Percentiles rank a stretch among this genome's conserved stretches.
phyloP scores from a whole-genome alignment of 371 early-diverging fungal species.

The Chytridiales sp. region DNA sequence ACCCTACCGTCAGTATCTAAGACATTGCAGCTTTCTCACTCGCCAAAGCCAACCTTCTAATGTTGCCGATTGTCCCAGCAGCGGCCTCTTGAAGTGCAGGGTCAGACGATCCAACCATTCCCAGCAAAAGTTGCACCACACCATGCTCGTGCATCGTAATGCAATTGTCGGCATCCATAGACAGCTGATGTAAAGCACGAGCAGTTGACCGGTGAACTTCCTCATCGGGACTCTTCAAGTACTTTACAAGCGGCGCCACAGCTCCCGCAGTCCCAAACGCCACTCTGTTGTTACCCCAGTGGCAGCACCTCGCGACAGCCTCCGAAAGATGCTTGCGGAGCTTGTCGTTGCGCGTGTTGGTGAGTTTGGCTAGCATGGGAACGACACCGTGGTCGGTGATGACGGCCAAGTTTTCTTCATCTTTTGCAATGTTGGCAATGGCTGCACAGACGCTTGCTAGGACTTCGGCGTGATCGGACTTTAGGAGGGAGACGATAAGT shows the following conservation, averaged over 20 bases:
- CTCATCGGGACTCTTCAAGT: slow-evolving; percentile 55
- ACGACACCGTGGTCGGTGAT: slow-evolving; percentile 67
- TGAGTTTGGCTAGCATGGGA: slow-evolving; percentile 58
- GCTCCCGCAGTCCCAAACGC: slow-evolving; percentile 58
- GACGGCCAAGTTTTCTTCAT: slow-evolving; percentile 64
- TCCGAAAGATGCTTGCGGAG: slow-evolving; percentile 55
- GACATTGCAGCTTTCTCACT: slow-evolving; percentile 53
- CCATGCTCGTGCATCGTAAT: slow-evolving; percentile 65
- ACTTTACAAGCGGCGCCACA: slow-evolving; percentile 60
- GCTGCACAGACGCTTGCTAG: slow-evolving; percentile 59
- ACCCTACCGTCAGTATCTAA: too few relatives aligned
- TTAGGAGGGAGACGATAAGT: slow-evolving; percentile 59
- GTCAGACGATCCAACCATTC: slow-evolving; percentile 59
- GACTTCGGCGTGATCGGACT: slow-evolving; percentile 54
- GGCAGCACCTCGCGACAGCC: slow-evolving; percentile 60
- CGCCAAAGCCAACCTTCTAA: slow-evolving; percentile 51
- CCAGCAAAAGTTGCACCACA: slow-evolving; percentile 57
- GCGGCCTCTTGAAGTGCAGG: slow-evolving; percentile 56
- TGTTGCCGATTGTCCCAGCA: slow-evolving; percentile 61
- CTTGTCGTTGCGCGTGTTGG: slow-evolving; percentile 52
- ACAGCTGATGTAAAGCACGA: slow-evolving; percentile 57
- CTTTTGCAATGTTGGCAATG: slow-evolving; percentile 63
- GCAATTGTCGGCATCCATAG: slow-evolving; percentile 62
- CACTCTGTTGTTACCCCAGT: slow-evolving; percentile 61
- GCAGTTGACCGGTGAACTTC: slow-evolving; percentile 58